These are phyloP conservation scores for Ruellia speciosa DNA, from an alignment of 305 asterid species.

Conservation along the genomic window DNA sequence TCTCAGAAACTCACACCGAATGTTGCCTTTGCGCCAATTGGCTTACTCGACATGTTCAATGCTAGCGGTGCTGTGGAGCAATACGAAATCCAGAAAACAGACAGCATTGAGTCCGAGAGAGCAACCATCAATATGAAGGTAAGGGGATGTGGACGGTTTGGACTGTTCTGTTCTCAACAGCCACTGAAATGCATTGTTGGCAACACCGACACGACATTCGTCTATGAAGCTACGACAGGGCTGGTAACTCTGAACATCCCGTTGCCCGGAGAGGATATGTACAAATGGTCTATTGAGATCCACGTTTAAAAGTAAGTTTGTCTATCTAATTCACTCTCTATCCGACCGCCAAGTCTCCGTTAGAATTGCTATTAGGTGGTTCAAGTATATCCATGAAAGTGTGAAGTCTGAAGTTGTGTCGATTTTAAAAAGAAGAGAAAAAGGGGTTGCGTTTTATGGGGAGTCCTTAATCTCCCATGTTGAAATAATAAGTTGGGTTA, in stretches of 20 bases:
- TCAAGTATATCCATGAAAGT: no score
- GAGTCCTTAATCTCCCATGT: no score
- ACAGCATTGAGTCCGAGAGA: constrained; percentile 19
- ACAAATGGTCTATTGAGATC: constrained; percentile 50
- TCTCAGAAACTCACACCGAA: constrained; percentile 41
- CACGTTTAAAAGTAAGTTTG: constrained; percentile 27
- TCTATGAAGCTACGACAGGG: constrained; percentile 44
- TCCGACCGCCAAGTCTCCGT: no score
- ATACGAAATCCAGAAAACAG: constrained; percentile 30
- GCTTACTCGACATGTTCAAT: constrained; percentile 83
- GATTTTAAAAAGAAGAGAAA: no score
- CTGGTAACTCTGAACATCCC: constrained; percentile 48
- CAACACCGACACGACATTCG: constrained; percentile 30
- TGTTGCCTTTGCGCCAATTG: constrained; percentile 66
- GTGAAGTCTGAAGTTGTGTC: no score
- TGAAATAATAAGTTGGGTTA: no score
- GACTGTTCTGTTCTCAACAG: constrained; percentile 54
- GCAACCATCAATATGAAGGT: constrained; percentile 43
- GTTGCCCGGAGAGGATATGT: constrained; percentile 57
- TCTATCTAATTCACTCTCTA: no score
- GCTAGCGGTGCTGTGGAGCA: constrained; percentile 71
- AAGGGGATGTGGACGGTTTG: constrained; percentile 80
- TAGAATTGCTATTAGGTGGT: no score
- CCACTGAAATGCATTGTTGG: constrained; percentile 58
- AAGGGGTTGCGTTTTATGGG: no score